Evolutionary conservation across 306 rosid species (phyloP), one percentile per base, ranked within the genome.

Genomic region (Cajanus cajan): DNA sequence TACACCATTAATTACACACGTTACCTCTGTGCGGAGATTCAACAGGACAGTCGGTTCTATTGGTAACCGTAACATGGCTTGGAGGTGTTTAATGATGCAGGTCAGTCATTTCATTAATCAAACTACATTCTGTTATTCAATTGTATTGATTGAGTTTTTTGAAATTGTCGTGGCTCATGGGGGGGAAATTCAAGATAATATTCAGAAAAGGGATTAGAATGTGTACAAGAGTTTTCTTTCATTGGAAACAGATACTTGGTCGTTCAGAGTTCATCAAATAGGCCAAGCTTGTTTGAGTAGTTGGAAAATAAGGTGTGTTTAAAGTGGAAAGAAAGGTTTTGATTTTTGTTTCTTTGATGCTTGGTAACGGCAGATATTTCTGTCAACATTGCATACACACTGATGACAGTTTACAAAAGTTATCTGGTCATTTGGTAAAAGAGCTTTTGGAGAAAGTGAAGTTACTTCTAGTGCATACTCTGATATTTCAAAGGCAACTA

Each of bases 391-490:
- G n/a, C n/a, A n/a, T n/a, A n/a, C n/a, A n/a, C n/a, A n/a, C n/a
- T n/a, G n/a, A n/a, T n/a, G n/a, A n/a, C n/a, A n/a, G n/a, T n/a
- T n/a, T n/a, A n/a, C n/a, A n/a, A n/a, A n/a, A n/a, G n/a, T n/a
- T n/a, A n/a, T n/a, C n/a, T n/a, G n/a, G n/a, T n/a, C n/a, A n/a
- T n/a, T n/a, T n/a, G n/a, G n/a, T n/a, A 0, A 98, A 95, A 83
- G 98, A 95, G 87, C 84, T 28, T 95, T 92, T 76, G 98, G 98
- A 58, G 97, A 90, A 58, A 92, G 79, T 78, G 98, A 92, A 83
- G 94, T 92, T 47, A 91, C 97, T 72, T 80, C 95, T 2, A 97
- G 98, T 72, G 93, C 95, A 58, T 90, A 90, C 10, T 71, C 86
- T 5, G 97, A 95, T 83, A 90, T 95, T 54, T 69, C 78, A 74